These are phyloP conservation scores for Cladosporium velox DNA, from an alignment of 2,329 filamentous ascomycete species.

Conservation along the genomic window DNA sequence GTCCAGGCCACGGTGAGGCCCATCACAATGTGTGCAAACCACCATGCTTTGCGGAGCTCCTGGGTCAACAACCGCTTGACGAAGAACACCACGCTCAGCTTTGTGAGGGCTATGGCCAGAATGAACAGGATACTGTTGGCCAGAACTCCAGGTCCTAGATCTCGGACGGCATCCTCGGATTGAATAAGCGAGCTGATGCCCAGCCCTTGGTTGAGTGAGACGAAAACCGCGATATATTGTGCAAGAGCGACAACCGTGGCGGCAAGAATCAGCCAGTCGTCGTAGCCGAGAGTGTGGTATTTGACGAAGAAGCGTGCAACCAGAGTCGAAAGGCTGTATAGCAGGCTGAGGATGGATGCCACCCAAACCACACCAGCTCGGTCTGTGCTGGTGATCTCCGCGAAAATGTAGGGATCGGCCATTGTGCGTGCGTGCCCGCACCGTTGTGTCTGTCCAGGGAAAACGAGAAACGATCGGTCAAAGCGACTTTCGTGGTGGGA, in stretches of 20 bases:
- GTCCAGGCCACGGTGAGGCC: slow-evolving; percentile 30
- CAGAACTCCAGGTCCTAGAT: slow-evolving; percentile 28
- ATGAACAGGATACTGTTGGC: slow-evolving; percentile 34
- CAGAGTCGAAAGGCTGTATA: slow-evolving; percentile 33
- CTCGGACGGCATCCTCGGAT: slow-evolving; percentile 18
- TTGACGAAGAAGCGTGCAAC: slow-evolving; percentile 32
- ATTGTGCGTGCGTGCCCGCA: slow-evolving; percentile 12
- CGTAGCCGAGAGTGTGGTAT: slow-evolving; percentile 31
- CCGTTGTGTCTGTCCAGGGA: slow-evolving; percentile 2
- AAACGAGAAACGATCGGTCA: slow-evolving; percentile 6
- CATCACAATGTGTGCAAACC: slow-evolving; percentile 24
- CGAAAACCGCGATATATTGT: slow-evolving; percentile 30
- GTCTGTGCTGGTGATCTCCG: slow-evolving; percentile 28
- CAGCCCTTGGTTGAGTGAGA: slow-evolving; percentile 26
- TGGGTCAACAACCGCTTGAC: slow-evolving; percentile 36
- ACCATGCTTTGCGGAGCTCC: slow-evolving; percentile 28
- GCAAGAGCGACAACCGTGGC: slow-evolving; percentile 29
- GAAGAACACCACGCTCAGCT: slow-evolving; percentile 35
- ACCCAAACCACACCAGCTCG: slow-evolving; percentile 35
- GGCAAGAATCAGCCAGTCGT: slow-evolving; percentile 34
- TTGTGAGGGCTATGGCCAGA: slow-evolving; percentile 30
- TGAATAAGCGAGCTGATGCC: slow-evolving; percentile 27
- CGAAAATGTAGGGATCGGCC: slow-evolving; percentile 25
- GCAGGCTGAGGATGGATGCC: slow-evolving; percentile 31
- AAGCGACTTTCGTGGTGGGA: slow-evolving; percentile 1